phyloP scores from a whole-genome alignment of 352 stramenopile species.

The Phytopythium sindhum region DNA sequence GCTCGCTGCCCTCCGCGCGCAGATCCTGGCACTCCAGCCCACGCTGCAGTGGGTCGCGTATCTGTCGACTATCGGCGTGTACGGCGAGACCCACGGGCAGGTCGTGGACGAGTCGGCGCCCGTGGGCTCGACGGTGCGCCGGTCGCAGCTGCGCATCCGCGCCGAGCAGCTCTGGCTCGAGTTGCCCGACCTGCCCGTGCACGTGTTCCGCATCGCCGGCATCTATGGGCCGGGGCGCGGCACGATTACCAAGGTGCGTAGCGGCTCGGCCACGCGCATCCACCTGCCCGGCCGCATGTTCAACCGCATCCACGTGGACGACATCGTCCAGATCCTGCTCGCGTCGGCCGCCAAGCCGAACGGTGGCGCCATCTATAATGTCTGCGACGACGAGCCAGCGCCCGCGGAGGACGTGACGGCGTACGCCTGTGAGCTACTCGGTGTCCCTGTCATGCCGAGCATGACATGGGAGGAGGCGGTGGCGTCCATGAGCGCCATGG shows the following conservation, averaged over 20 bases:
- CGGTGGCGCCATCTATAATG: conserved; percentile 80
- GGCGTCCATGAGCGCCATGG: conserved; percentile 81
- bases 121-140: conserved; percentile 51
- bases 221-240: conserved; percentile 90
- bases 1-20: conserved; percentile 39
- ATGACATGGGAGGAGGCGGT: conserved; percentile 74
- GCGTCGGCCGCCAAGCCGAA: conserved; percentile 63
- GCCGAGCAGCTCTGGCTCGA: conserved; percentile 80
- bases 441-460: conserved; percentile 37
- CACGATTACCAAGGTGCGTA: conserved; percentile 76
- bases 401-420: conserved; percentile 75
- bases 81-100: conserved; percentile 84
- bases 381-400: conserved; percentile 87
- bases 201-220: conserved; percentile 89
- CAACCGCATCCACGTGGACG: conserved; percentile 89
- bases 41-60: conserved; percentile 88
- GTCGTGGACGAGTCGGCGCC: conserved; percentile 83
- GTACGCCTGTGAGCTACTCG: conserved; percentile 73
- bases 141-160: conserved; percentile 74
- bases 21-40: conserved; percentile 35
- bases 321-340: conserved; percentile 82
- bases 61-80: conserved; percentile 93
- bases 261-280: conserved; percentile 58
- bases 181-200: conserved; percentile 46
- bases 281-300: conserved; percentile 76